Conservation (phyloP, 2,329 filamentous ascomycete genomes). For the Triangularia verruculosa region DNA sequence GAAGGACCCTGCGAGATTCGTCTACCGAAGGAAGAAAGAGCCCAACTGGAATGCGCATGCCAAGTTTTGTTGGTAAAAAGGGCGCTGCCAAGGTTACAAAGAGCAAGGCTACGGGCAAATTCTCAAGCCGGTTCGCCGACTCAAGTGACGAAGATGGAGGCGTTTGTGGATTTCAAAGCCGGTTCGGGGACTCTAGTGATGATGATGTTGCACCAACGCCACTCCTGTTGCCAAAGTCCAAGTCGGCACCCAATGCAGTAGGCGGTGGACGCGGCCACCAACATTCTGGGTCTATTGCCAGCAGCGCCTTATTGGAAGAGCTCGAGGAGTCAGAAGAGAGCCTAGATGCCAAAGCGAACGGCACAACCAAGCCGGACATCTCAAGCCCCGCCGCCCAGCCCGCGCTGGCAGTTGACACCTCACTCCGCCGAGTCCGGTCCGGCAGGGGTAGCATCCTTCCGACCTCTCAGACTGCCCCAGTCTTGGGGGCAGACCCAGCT, state of each 20-base stretch:
- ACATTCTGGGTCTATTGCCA: constrained; percentile 23
- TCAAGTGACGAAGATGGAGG: constrained; percentile 60
- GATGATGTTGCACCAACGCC: constrained; percentile 38
- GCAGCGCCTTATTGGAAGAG: constrained; percentile 43
- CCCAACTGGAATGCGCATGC: constrained; percentile 37
- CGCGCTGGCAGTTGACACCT: not conserved
- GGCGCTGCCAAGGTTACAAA: constrained; percentile 21
- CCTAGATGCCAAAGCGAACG: constrained; percentile 52
- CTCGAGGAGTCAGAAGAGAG: constrained; percentile 55
- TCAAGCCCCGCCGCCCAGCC: not conserved
- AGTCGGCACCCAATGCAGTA: not conserved
- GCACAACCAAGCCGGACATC: not conserved
- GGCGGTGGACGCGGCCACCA: constrained; percentile 11
- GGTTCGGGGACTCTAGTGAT: constrained; percentile 71
- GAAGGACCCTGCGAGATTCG: constrained; percentile 45
- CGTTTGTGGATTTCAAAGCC: constrained; percentile 47
- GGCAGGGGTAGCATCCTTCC: constrained; percentile 37
- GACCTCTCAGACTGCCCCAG: constrained; percentile 25
- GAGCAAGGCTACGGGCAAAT: constrained; percentile 41
- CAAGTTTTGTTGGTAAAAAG: constrained; percentile 43
- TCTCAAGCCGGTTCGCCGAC: constrained; percentile 55
- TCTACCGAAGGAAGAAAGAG: constrained; percentile 26
- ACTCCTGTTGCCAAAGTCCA: constrained; percentile 11
- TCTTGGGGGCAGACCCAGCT: constrained; percentile 19
- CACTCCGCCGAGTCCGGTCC: constrained; percentile 42